Evolutionary conservation across 2,329 filamentous ascomycete species (phyloP).

Genomic region (Scorias spongiosa): DNA sequence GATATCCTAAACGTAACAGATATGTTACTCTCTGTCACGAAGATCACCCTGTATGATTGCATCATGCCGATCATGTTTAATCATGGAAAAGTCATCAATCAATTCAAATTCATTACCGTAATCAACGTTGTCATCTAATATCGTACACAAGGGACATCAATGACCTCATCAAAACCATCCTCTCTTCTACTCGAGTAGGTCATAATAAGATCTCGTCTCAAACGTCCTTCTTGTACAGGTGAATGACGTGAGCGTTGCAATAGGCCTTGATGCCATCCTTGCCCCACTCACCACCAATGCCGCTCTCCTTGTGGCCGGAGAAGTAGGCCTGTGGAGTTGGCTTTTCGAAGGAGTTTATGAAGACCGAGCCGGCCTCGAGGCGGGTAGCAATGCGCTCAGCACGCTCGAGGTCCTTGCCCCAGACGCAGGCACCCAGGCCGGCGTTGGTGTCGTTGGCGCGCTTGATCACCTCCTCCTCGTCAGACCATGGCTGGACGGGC

Average conservation of each 20-base stretch:
- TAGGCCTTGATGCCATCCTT: conserved; percentile 29
- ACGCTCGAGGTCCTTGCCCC: conserved; percentile 33
- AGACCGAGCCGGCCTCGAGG: conserved; percentile 41
- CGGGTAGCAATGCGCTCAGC: conserved; percentile 32
- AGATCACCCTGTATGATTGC: no score
- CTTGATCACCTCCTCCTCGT: conserved; percentile 32
- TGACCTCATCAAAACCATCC: no score
- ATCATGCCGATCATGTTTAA: no score
- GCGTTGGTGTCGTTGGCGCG: conserved; percentile 34
- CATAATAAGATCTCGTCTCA: background rate
- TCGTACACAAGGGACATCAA: no score
- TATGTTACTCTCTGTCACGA: no score
- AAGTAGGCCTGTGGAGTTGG: conserved; percentile 39
- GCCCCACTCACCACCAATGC: conserved; percentile 57
- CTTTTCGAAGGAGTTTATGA: conserved; percentile 38
- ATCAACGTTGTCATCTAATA: no score
- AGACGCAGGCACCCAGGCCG: conserved; percentile 41
- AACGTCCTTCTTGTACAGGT: conserved; percentile 26
- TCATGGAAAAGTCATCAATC: no score
- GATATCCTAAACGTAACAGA: no score
- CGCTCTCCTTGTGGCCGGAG: conserved; percentile 62
- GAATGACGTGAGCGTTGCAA: conserved; percentile 32
- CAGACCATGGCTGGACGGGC: conserved; percentile 29
- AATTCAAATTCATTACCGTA: no score
- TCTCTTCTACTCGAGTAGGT: no score